Evolutionary conservation across 208 protist species (phyloP).

Genomic region (Trypanosoma conorhini): DNA sequence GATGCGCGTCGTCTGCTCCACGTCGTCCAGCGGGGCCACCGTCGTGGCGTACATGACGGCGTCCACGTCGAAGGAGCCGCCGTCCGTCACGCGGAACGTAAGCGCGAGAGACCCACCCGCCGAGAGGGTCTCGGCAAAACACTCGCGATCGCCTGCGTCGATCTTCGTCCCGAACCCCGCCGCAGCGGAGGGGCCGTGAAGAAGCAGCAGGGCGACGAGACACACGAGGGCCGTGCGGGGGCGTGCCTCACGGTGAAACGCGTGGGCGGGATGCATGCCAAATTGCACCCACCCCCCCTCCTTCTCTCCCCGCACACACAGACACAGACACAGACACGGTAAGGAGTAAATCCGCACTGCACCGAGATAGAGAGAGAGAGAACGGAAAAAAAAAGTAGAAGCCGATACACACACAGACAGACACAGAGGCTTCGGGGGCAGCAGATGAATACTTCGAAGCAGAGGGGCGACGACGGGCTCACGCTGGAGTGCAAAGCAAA

Average conservation of each 20-base stretch:
- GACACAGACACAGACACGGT: too few species aligned
- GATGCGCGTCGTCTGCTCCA: conserved; percentile 34
- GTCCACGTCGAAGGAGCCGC: conserved; percentile 72
- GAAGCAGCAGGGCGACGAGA: conserved; percentile 4
- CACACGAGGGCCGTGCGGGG: background rate
- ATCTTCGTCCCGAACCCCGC: conserved; percentile 51
- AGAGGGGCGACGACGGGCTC: too few species aligned
- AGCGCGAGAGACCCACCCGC: conserved; percentile 63
- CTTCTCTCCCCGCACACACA: too few species aligned
- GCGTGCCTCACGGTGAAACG: background rate
- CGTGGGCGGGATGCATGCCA: background rate
- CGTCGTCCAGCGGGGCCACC: conserved; percentile 36
- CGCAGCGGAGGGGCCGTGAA: conserved; percentile 3
- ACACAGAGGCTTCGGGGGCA: too few species aligned
- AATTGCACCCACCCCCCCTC: too few species aligned
- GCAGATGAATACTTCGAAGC: too few species aligned
- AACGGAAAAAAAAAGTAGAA: too few species aligned
- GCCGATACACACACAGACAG: too few species aligned
- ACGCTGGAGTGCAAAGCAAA: too few species aligned
- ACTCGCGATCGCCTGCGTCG: conserved; percentile 49
- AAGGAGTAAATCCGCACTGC: too few species aligned
- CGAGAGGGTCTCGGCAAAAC: conserved; percentile 64
- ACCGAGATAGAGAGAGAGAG: too few species aligned
- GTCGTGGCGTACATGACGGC: conserved; percentile 41
- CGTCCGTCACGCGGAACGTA: conserved; percentile 71